Evolutionary conservation across 352 stramenopile species (phyloP), one percentile per base, ranked within the genome.

Genomic region (Pythium myriotylum): DNA sequence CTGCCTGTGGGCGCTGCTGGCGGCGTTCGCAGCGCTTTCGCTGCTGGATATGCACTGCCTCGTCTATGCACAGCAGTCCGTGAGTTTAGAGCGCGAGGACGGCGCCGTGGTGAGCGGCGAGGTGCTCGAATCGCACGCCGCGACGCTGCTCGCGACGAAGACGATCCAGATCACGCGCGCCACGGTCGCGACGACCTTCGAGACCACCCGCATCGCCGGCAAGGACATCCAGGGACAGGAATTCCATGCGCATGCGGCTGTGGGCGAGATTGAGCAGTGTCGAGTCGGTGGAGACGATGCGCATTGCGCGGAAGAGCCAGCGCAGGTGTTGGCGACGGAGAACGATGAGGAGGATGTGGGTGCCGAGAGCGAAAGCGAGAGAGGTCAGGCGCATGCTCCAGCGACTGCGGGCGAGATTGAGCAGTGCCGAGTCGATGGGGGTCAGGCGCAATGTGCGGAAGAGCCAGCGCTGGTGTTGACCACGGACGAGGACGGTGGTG

Each of bases 141-240:
- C 23, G 20, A 59, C 29, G 8, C 48, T 33, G 42, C 4, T 3
- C 5, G 51, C 47, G 19, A 65, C 52, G 24, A 62, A 46, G 26
- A 62, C 54, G 16, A 33, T 68, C 37, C 53, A 37, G 24, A 59
- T 58, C 47, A 62, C 51, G 26, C 51, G 35, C 43, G 32, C 52
- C 24, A 46, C 37, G 16, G 46, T 68, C 22, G 35, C 52, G 2
- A 35, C 52, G 22, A 55, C 54, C 12, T 49, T 68, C 22, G 47
- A 62, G 43, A 62, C 53, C n/a, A 50, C 32, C 19, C 50, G 50
- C 20, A 65, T 52, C 26, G 47, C 39, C 5, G 49, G 47, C 12
- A 37, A 39, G 13, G 49, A 22, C 16, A 40, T 59, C 1, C 16
- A 17, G 3, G 37, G 42, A 2, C 58, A 47, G 17, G 40, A 39